Evolutionary conservation across 2,329 filamentous ascomycete species (phyloP).

Genomic region (Fusarium mexicanum): DNA sequence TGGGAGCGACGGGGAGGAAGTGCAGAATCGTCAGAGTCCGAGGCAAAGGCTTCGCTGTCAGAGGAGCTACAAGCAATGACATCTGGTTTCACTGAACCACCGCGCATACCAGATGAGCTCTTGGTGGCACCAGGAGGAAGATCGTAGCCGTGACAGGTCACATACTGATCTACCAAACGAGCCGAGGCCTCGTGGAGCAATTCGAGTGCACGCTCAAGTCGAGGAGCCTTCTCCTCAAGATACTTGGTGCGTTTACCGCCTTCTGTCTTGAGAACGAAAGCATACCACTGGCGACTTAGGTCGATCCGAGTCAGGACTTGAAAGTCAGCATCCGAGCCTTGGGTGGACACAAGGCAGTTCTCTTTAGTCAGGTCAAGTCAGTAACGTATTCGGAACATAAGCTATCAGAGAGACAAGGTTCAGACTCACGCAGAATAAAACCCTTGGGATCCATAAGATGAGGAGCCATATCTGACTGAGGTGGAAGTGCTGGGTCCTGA

Average conservation of each 20-base stretch:
- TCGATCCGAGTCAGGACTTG: constrained; percentile 40
- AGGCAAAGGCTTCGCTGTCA: constrained; percentile 31
- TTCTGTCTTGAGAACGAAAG: constrained; percentile 41
- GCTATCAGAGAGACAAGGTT: not conserved
- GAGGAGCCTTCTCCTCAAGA: constrained; percentile 46
- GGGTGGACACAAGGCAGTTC: constrained; percentile 43
- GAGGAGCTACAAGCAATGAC: constrained; percentile 37
- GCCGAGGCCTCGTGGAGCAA: constrained; percentile 52
- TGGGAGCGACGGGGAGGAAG: constrained; percentile 11
- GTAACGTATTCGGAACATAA: not conserved
- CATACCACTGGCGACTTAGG: constrained; percentile 38
- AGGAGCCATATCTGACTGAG: constrained; percentile 23
- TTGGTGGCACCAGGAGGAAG: constrained; percentile 26
- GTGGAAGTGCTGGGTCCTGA: not conserved
- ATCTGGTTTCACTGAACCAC: constrained; percentile 21
- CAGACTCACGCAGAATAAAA: constrained; percentile 20
- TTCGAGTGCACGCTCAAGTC: constrained; percentile 48
- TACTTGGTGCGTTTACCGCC: constrained; percentile 41
- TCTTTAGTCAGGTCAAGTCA: constrained; percentile 27
- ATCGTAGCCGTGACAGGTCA: constrained; percentile 48
- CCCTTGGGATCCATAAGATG: constrained; percentile 18
- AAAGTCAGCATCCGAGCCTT: constrained; percentile 32
- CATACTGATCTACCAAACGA: constrained; percentile 47
- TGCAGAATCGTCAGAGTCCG: constrained; percentile 39
- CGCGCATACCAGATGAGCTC: constrained; percentile 9